Base-by-base conservation (phyloP, 768 basidiomycete species). In the Gloeopeniophorella convolvens region DNA sequence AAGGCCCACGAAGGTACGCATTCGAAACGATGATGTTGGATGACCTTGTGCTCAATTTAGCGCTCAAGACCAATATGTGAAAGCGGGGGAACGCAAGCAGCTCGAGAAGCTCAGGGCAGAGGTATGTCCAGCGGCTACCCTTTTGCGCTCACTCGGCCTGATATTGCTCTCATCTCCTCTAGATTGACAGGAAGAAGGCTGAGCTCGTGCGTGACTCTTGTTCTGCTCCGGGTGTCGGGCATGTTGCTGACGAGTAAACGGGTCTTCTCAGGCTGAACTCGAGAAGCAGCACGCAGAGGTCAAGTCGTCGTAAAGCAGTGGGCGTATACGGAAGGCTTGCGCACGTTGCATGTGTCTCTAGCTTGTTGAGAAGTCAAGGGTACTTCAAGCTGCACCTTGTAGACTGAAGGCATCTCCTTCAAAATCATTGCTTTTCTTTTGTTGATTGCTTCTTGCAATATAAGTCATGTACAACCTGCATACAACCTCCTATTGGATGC, bases 1-100 rank as follows among this genome's bases (percentile, higher is more conserved):
- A 81, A 76, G 62, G 85, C 84, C 16, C 76, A 84, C 44, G 85
- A 88, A 68, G 73, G 77, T 72, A 51, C 28, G 59, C 20, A 50
- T 63, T 66, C 10, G 12, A n/a, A 13, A 7, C 20, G n/a, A 21
- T 13, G 45, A 27, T 18, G 10, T 5, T n/a, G 13, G 4, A 5
- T 34, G 18, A 27, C 6, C 6, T 6, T 0, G 39, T 45, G 28
- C n/a, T 59, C 13, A 59, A 53, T 15, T 56, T 50, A 39, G 27
- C 26, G 26, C 23, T 16, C 44, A 18, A 88, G 85, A 85, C 50
- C 75, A 85, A 67, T 87, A 80, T 56, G 71, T 75, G 40, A 79
- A 75, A 48, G 64, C 69, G 51, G 80, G 80, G 48, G 85, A 87
- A 50, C 60, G 65, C 11, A 76, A 74, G 58, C 72, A 79, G 47